Conservation (phyloP, 495 filamentous ascomycete species). For the Chaetomium cochliodes region DNA sequence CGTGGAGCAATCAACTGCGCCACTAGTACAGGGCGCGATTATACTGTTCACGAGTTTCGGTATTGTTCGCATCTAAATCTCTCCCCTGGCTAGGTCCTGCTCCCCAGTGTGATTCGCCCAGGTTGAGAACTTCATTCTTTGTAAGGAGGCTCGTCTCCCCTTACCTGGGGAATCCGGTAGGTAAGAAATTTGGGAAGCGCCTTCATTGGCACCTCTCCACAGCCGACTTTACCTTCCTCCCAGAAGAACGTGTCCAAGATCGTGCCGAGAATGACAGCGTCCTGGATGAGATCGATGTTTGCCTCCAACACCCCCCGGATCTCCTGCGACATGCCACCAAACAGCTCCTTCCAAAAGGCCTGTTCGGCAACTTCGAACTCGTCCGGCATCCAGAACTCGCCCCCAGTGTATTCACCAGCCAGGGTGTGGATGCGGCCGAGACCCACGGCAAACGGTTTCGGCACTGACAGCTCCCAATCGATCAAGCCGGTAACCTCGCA, state of each 20-base stretch:
- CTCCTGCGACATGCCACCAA: conserved; percentile 12
- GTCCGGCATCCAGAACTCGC: conserved; percentile 19
- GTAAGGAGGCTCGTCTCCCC: conserved; percentile 20
- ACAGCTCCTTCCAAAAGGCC: conserved; percentile 20
- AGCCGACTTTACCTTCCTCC: conserved; percentile 19
- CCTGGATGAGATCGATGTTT: conserved; percentile 19
- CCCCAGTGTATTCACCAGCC: conserved; percentile 18
- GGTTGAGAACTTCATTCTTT: conserved; percentile 11
- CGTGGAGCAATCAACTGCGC: too few species aligned
- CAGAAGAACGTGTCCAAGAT: conserved; percentile 19
- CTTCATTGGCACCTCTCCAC: conserved; percentile 8
- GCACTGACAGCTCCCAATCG: conserved; percentile 12
- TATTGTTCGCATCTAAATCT: conserved; percentile 8
- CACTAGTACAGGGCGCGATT: too few species aligned
- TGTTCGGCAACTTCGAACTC: conserved; percentile 20
- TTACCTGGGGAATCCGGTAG: conserved; percentile 20
- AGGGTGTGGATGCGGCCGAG: conserved; percentile 20
- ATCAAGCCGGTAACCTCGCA: conserved; percentile 2
- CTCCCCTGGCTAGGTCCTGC: neutral
- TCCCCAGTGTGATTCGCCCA: neutral
- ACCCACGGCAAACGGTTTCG: conserved; percentile 11
- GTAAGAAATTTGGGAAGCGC: conserved; percentile 22
- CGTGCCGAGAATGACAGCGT: conserved; percentile 13
- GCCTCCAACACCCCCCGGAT: conserved; percentile 11
- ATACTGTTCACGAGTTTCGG: neutral